Evolutionary conservation across 2,329 filamentous ascomycete genomes (phyloP).

Genomic region (Aspergillus sp.): DNA sequence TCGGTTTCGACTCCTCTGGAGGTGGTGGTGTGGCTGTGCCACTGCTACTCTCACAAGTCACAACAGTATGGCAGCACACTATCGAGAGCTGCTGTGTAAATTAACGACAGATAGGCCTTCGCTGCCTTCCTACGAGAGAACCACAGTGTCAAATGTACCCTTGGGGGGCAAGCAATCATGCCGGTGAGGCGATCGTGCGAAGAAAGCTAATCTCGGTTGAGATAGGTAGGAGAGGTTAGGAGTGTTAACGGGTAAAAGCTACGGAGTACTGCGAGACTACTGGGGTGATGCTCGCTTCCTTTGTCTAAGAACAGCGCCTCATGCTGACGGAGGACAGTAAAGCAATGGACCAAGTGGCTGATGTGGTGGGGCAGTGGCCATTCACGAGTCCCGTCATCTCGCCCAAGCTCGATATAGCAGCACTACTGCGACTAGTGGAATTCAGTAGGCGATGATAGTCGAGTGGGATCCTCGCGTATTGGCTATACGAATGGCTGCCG

Average conservation of each 20-base stretch:
- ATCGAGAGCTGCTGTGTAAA: too few species aligned
- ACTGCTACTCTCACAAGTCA: not conserved
- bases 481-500: not conserved
- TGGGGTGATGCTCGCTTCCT: not conserved
- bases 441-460: not conserved
- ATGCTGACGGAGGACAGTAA: not conserved
- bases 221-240: too few species aligned
- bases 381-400: not conserved
- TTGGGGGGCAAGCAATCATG: not conserved
- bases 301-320: not conserved
- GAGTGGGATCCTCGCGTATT: not conserved
- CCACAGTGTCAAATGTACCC: not conserved
- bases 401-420: too few species aligned
- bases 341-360: not conserved
- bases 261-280: not conserved
- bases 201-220: not conserved
- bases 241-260: too few species aligned
- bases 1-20: too few species aligned
- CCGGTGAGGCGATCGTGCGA: not conserved
- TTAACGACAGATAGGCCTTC: not conserved
- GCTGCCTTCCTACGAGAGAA: not conserved
- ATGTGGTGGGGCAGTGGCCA: not conserved
- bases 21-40: not conserved
- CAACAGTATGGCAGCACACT: too few species aligned
- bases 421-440: not conserved